phyloP scores from a whole-genome alignment of 164 flowering plant genomes.

The Magnolia changhungtana region DNA sequence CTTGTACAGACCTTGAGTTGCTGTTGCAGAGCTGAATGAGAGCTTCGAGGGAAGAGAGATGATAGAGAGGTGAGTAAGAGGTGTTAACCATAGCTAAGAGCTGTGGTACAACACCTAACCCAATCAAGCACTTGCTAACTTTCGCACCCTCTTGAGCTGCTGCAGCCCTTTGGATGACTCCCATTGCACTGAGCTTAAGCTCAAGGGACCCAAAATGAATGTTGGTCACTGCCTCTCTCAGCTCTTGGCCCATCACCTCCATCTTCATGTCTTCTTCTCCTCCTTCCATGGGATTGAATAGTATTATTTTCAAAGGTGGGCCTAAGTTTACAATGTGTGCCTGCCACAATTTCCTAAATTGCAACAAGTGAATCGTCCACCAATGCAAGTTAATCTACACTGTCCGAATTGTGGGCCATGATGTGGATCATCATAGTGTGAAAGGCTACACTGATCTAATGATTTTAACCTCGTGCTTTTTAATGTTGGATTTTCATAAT shows the following conservation, averaged over 20 bases:
- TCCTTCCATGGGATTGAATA: background rate
- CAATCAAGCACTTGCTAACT: slow-evolving; percentile 1
- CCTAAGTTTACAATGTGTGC: too few relatives aligned
- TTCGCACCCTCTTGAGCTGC: background rate
- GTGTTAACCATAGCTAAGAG: slow-evolving; percentile 2
- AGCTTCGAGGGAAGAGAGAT: slow-evolving; percentile 2
- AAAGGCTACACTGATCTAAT: too few relatives aligned
- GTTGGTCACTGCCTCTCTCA: slow-evolving; percentile 8
- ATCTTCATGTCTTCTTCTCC: background rate
- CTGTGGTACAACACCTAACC: slow-evolving; percentile 3
- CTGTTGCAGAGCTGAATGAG: slow-evolving; percentile 4
- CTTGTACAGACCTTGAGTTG: background rate
- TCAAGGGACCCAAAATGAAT: background rate
- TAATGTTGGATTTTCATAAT: too few relatives aligned
- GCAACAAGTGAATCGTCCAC: too few relatives aligned
- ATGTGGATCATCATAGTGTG: too few relatives aligned
- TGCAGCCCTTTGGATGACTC: background rate
- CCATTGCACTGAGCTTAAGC: slow-evolving; percentile 2
- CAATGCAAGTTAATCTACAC: too few relatives aligned
- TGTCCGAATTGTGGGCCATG: too few relatives aligned
- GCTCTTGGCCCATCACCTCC: slow-evolving; percentile 3
- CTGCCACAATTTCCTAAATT: too few relatives aligned
- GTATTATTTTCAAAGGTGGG: background rate
- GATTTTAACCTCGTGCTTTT: too few relatives aligned
- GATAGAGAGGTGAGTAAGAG: background rate